Evolutionary conservation across 805 yeast genomes (phyloP).

Genomic region (Ogataea populi-albae): DNA sequence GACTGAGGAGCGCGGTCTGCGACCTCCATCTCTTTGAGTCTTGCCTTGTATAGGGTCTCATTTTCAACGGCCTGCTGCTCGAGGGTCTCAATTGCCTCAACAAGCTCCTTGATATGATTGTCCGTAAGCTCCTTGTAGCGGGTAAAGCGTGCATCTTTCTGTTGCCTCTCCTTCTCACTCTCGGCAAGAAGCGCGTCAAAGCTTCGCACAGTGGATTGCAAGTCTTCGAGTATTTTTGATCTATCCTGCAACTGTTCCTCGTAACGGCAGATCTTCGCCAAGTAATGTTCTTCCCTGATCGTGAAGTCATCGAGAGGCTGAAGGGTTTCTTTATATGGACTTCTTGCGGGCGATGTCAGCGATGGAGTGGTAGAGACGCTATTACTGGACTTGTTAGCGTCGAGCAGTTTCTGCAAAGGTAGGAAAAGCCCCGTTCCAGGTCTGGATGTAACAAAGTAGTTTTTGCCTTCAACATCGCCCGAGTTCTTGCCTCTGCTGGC

Average conservation of each 20-base stretch:
- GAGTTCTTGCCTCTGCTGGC: constrained; percentile 72
- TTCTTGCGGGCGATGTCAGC: constrained; percentile 1
- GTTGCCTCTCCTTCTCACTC: constrained; percentile 41
- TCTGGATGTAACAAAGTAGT: constrained; percentile 61
- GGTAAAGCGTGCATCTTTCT: constrained; percentile 45
- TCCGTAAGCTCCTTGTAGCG: constrained; percentile 49
- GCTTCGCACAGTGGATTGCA: constrained; percentile 47
- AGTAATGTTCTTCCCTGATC: constrained; percentile 14
- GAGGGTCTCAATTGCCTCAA: constrained; percentile 55
- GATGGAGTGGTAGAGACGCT: background rate
- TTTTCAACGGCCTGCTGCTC: constrained; percentile 55
- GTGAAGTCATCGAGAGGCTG: background rate
- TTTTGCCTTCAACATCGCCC: constrained; percentile 73
- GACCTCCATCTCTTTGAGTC: constrained; percentile 38
- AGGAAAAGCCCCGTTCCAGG: constrained; percentile 78
- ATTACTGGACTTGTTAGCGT: constrained; percentile 13
- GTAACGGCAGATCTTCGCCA: constrained; percentile 12
- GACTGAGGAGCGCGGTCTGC: background rate
- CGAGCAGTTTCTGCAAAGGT: constrained; percentile 44
- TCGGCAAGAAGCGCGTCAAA: constrained; percentile 46
- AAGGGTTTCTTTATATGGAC: constrained; percentile 9
- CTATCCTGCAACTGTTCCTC: constrained; percentile 41
- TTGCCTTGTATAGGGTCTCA: constrained; percentile 46
- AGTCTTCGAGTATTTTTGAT: constrained; percentile 43
- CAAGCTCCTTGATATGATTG: constrained; percentile 54